Base-by-base conservation (phyloP, 176 grass and related monocot species). In the Avena insularis region DNA sequence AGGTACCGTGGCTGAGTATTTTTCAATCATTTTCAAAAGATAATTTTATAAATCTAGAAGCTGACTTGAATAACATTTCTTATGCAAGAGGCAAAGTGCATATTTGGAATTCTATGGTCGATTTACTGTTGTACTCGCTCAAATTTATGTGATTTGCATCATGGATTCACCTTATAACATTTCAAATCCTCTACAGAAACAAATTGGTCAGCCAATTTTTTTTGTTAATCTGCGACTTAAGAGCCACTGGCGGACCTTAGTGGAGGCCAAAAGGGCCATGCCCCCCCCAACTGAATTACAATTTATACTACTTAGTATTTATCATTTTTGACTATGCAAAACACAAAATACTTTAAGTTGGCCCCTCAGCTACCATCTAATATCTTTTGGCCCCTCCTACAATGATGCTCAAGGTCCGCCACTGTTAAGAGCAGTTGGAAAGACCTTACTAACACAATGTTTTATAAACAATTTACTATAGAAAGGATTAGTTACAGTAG, bases 1-100 rank as follows among this genome's bases (percentile, higher is more conserved):
- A 99, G 97, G 97, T 99, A 86, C 58, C 25, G 19, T 87, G 38
- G 43, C 49, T 75, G 72, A 23, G 16, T 33, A 8, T 45, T 63
- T 54, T 69, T 35, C 50, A 15, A 47, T 55, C 31, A 71, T 88
- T 85, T 82, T 60, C 35, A 19, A 48, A 81, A 62, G 40, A 55
- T 54, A 84, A 31, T 53, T 35, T 12, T 12, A 5, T 43, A 75
- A 69, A 9, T 85, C n/a, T 77, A 47, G 70, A 85, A 69, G 70
- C 15, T 12, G 27, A 81, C 9, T 84, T 53, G 12, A 77, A 60
- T 54, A 81, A 68, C 40, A 63, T 14, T n/a, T 62, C 20, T 31
- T 62, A 21, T 82, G 33, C 60, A 82, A 64, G 61, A 64, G 6
- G 25, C 46, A 53, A 71, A 78, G n/a, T 64, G 16, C 19, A 56